A percentile compares a stretch with the other conserved stretches of the same genome.
Conservation (phyloP, 345 rosid genomes). For the Populus euphratica region DNA sequence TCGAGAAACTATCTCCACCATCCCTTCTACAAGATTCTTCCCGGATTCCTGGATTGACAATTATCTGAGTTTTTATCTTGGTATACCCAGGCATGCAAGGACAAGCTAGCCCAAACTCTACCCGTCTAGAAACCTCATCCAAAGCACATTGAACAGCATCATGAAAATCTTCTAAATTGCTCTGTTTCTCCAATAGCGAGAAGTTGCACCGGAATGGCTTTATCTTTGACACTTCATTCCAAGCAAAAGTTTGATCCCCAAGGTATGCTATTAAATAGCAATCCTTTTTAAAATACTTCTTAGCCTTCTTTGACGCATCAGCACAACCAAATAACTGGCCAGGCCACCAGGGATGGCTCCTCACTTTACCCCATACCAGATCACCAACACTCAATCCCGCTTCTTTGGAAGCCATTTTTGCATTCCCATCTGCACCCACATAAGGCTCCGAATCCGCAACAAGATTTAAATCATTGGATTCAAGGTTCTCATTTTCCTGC, state of each 20-base stretch:
- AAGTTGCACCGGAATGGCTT: conserved; percentile 64
- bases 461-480: conserved; percentile 15
- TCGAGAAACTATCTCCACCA: conserved; percentile 50
- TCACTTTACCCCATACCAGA: conserved; percentile 87
- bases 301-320: conserved; percentile 53
- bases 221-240: conserved; percentile 56
- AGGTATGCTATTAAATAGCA: conserved; percentile 57
- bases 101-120: conserved; percentile 70
- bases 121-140: conserved; percentile 70
- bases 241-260: conserved; percentile 71
- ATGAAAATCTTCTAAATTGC: conserved; percentile 36
- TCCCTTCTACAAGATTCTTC: conserved; percentile 39
- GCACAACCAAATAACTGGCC: conserved; percentile 64
- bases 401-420: conserved; percentile 6
- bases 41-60: conserved; percentile 56
- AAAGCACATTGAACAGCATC: conserved; percentile 65
- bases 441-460: conserved; percentile 20
- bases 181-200: conserved; percentile 60
- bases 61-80: conserved; percentile 43
- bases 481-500: conserved; percentile 5
- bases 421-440: conserved; percentile 11
- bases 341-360: conserved; percentile 97
- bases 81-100: conserved; percentile 49
- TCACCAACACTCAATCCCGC: conserved; percentile 39
- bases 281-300: conserved; percentile 53